Evolutionary conservation across 345 rosid species (phyloP).

Genomic region (Psidium guajava): DNA sequence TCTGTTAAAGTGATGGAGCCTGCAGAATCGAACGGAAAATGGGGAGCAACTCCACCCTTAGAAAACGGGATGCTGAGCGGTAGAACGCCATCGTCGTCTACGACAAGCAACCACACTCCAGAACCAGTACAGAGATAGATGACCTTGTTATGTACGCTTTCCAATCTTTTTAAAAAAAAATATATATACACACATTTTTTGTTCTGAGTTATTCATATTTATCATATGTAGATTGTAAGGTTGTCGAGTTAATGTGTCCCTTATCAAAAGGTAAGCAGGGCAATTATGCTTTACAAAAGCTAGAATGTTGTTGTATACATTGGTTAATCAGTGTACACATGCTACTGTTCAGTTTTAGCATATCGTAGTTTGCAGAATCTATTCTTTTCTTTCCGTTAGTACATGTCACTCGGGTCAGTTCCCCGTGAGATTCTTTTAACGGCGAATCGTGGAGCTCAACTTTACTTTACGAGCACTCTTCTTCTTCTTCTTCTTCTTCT

Average conservation of each 20-base stretch:
- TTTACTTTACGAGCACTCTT: neutral
- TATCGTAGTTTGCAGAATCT: neutral
- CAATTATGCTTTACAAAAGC: neutral
- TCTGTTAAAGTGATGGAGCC: slow-evolving; percentile 55
- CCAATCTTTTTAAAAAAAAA: neutral
- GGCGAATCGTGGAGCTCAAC: neutral
- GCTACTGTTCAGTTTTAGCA: neutral
- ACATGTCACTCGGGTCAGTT: neutral
- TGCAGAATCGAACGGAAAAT: slow-evolving; percentile 38
- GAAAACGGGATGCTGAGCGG: slow-evolving; percentile 37
- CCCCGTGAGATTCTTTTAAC: neutral
- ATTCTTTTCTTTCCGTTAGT: neutral
- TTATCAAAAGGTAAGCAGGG: neutral
- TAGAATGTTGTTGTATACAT: neutral
- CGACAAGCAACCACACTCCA: slow-evolving; percentile 15
- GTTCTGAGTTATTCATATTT: neutral
- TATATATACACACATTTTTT: too few species aligned
- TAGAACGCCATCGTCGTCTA: slow-evolving; percentile 30
- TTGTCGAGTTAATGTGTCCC: neutral
- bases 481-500: neutral
- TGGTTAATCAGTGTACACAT: neutral
- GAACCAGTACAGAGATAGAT: slow-evolving; percentile 39
- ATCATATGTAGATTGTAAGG: neutral
- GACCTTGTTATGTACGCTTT: neutral
- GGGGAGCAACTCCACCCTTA: slow-evolving; percentile 32